Evolutionary conservation across 1,139 yeast species (phyloP).

Genomic region (Geotrichum reessii): DNA sequence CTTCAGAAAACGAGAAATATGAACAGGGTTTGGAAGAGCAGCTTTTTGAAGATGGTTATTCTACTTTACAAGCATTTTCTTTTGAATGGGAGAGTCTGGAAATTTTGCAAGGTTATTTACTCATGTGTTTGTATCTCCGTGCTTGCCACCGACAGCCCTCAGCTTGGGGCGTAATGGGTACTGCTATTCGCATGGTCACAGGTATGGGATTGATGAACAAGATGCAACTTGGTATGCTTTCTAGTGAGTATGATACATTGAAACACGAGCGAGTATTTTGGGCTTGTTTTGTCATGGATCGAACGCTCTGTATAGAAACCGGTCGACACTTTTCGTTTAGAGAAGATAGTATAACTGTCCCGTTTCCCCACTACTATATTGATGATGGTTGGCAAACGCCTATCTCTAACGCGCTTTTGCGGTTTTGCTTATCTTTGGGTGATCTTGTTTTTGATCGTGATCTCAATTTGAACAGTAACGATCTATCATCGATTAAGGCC

Average conservation of each 20-base stretch:
- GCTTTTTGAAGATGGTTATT: slow-evolving; percentile 48
- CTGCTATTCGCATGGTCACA: slow-evolving; percentile 50
- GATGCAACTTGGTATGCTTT: background rate
- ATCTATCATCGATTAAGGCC: slow-evolving; percentile 15
- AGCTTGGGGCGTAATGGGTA: slow-evolving; percentile 48
- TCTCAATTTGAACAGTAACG: slow-evolving; percentile 20
- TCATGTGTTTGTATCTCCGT: slow-evolving; percentile 51
- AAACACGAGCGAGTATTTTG: slow-evolving; percentile 55
- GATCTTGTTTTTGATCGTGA: slow-evolving; percentile 25
- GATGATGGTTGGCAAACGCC: slow-evolving; percentile 52
- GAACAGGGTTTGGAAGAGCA: slow-evolving; percentile 46
- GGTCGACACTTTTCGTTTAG: slow-evolving; percentile 47
- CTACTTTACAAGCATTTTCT: slow-evolving; percentile 45
- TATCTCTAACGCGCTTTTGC: slow-evolving; percentile 40
- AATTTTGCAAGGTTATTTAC: slow-evolving; percentile 57
- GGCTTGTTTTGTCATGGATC: slow-evolving; percentile 53
- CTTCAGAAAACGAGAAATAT: slow-evolving; percentile 32
- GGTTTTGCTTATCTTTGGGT: slow-evolving; percentile 24
- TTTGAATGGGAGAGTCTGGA: slow-evolving; percentile 69
- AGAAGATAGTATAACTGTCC: slow-evolving; percentile 39
- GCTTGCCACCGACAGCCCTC: slow-evolving; percentile 55
- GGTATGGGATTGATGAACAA: slow-evolving; percentile 50
- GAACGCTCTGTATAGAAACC: slow-evolving; percentile 49
- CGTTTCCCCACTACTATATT: slow-evolving; percentile 39
- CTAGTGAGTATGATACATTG: slow-evolving; percentile 42